Evolutionary conservation across 139 green algal species (phyloP).

Genomic region (Desmodesmus armatus): DNA sequence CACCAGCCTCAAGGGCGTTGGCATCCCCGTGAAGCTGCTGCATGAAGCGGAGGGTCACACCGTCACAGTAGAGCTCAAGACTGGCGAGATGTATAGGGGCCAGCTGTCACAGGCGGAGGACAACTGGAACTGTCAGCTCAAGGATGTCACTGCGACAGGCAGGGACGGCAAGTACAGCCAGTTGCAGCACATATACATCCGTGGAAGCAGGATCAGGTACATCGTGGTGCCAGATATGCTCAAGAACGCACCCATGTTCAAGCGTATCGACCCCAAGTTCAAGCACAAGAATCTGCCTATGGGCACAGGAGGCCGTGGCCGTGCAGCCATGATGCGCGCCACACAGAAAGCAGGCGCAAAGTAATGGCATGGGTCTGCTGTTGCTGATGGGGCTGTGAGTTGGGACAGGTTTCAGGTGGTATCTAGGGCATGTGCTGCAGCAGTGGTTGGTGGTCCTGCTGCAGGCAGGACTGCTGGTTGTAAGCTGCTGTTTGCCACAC

Average conservation of each 20-base stretch:
- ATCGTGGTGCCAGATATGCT: conserved; percentile 99
- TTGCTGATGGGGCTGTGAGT: no score
- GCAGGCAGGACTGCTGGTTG: no score
- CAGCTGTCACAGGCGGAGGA: conserved; percentile 96
- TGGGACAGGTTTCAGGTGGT: no score
- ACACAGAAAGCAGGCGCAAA: conserved; percentile 70
- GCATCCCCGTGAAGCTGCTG: conserved; percentile 94
- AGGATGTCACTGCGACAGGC: conserved; percentile 91
- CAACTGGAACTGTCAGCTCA: conserved; percentile 99
- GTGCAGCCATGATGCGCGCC: conserved; percentile 76
- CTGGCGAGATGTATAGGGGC: conserved; percentile 95
- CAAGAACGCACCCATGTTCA: conserved; percentile 99
- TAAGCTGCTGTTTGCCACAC: no score
- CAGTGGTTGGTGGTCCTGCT: no score
- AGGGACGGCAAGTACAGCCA: conserved; percentile 53
- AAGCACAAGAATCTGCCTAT: conserved; percentile 78
- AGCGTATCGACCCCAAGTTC: conserved; percentile 96
- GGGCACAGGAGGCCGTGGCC: conserved; percentile 78
- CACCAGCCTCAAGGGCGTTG: conserved; percentile 66
- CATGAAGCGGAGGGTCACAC: conserved; percentile 98
- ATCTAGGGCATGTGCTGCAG: no score
- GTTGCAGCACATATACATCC: conserved; percentile 84
- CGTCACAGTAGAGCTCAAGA: conserved; percentile 97
- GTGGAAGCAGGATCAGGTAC: conserved; percentile 86
- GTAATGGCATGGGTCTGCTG: neutral